Evolutionary conservation across 176 grass and related monocot genomes (phyloP), one percentile per base, ranked within the genome.

Genomic region (Pontederia crassipes): DNA sequence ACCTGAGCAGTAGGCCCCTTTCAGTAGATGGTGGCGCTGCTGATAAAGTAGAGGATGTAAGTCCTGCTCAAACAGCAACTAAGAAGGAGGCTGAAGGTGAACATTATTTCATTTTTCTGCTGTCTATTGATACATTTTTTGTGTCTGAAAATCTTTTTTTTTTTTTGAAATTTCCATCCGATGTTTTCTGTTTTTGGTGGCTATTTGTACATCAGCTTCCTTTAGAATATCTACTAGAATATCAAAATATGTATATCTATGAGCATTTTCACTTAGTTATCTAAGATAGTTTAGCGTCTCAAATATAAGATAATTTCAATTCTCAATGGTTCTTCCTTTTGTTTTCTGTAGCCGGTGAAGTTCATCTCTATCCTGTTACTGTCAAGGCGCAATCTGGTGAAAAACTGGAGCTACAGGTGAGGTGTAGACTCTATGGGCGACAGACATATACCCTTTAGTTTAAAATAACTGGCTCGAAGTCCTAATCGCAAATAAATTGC

Each of bases 321-420:
- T 72, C 16, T 0, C 72, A 54, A 57, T 64, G 65, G 9, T 66
- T 29, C 18, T 40, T 56, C 58, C 24, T 2, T 8, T 20, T 73
- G 8, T 68, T 68, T 28, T 83, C 48, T 49, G 58, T 57, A 75
- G 61, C 93, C 91, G 93, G 78, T 49, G 93, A 97, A 59, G 73
- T 85, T 74, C 83, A 90, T 73, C 67, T 97, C 11, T 97, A 88
- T 70, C 81, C 84, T 77, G 74, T 97, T 58, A 65, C 81, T 69
- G 87, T 97, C 27, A 91, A 82, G 76, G 78, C 77, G 12, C 93
- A 83, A 72, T 88, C 83, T 8, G 93, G 87, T 12, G 93, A 98
- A 85, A 98, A 98, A 57, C 74, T 98, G 17, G 94, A 98, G 65
- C 57, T 98, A 28, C 94, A 98, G 94, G 94, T 85, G 63, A 58